Evolutionary conservation across 306 rosid genomes (phyloP), one percentile per base, ranked within the genome.

Genomic region (Glycine latifolia): DNA sequence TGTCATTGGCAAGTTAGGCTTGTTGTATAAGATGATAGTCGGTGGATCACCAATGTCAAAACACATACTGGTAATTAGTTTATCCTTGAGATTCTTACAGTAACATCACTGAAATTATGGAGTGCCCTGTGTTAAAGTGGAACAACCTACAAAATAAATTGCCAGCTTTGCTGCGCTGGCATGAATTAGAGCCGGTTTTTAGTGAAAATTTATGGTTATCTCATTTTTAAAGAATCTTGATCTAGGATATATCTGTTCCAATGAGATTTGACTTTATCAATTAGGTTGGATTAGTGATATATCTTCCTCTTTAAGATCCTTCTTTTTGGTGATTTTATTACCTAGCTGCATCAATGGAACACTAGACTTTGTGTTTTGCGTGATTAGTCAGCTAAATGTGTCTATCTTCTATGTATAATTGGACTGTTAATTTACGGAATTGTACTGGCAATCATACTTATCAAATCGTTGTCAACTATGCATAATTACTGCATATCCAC

Each of bases 21-120:
- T 26, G 31, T 26, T 26, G 31, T 26, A 26, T 26, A 26, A 26
- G 31, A 26, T 26, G 31, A 26, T 26, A 56, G 63, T 71, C 16
- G 20, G 73, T 59, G 81, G 59, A 71, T 17, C 43, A 63, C 47
- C 48, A 70, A 8, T 52, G 44, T 43, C 52, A 55, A 72, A 44
- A 68, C 41, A 75, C 62, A 78, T 11, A 35, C 31, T 41, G 16
- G 37, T 61, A 49, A n/a, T 31, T 62, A 73, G 46, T 76, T 65
- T 50, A 37, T 81, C 47, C 39, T 67, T 60, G 41, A 60, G 52
- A 15, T 46, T 35, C 55, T 67, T 26, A 58, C 31, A 26, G 31
- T 26, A 26, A 26, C 31, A 26, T 26, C 31, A 26, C 31, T 26
- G 31, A 26, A 26, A 26, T 26, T 26, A 26, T 26, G 31, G 31